Evolutionary conservation across 768 basidiomycete genomes (phyloP).

Genomic region (Coprinopsis cinerea): DNA sequence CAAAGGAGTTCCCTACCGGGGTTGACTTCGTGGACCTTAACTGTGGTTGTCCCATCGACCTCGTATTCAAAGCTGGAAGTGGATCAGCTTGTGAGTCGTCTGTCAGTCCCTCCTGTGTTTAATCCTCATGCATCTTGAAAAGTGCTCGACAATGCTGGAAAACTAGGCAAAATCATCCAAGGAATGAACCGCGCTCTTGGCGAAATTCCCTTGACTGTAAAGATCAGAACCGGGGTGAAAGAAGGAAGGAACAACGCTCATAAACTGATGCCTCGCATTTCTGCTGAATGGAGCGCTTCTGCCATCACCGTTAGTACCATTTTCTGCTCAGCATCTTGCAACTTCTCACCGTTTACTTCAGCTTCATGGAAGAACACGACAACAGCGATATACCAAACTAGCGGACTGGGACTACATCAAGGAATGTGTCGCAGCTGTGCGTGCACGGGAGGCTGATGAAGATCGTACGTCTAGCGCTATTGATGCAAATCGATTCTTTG

Average conservation of each 20-base stretch:
- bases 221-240: conserved; percentile 90
- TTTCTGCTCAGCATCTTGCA: not conserved
- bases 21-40: conserved; percentile 95
- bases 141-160: conserved; percentile 82
- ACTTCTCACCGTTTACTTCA: conserved; percentile 24
- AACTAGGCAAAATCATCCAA: conserved; percentile 78
- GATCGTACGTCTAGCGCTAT: conserved; percentile 45
- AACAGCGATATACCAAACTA: conserved; percentile 87
- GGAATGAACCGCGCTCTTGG: conserved; percentile 92
- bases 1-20: conserved; percentile 53
- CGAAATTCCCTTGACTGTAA: conserved; percentile 86
- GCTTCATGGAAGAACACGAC: conserved; percentile 94
- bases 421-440: conserved; percentile 76
- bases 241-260: conserved; percentile 84
- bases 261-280: conserved; percentile 82
- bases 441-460: conserved; percentile 63
- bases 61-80: conserved; percentile 88
- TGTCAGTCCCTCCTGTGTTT: not conserved
- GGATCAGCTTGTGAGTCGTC: conserved; percentile 74
- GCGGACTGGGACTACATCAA: conserved; percentile 97
- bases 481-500: not conserved
- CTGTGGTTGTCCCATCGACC: conserved; percentile 95
- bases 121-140: conserved; percentile 3
- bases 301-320: conserved; percentile 36
- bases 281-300: conserved; percentile 39